Evolutionary conservation across 306 rosid species (phyloP).

Genomic region (Vigna hirtella): DNA sequence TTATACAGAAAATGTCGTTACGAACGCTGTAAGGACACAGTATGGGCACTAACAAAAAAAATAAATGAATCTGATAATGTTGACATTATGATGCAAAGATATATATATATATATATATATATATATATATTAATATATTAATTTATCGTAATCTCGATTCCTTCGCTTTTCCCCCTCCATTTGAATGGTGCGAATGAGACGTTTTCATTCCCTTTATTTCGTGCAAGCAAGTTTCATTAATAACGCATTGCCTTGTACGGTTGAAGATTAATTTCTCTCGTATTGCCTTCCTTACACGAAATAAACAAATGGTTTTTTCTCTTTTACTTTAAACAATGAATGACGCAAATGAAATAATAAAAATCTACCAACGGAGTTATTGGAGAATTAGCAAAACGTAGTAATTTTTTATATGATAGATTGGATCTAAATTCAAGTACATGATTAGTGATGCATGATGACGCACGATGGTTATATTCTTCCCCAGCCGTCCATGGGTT

Average conservation of each 20-base stretch:
- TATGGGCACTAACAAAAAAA: slow-evolving; percentile 35
- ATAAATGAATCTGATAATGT: slow-evolving; percentile 34
- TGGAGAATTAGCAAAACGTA: too few species aligned
- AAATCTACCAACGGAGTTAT: not conserved
- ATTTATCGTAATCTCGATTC: slow-evolving; percentile 46
- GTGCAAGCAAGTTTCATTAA: slow-evolving; percentile 41
- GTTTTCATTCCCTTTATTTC: slow-evolving; percentile 41
- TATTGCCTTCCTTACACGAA: slow-evolving; percentile 2
- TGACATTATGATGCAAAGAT: slow-evolving; percentile 38
- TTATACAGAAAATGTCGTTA: slow-evolving; percentile 42
- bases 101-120: not conserved
- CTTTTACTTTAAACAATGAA: not conserved
- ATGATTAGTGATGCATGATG: too few species aligned
- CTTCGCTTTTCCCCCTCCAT: slow-evolving; percentile 40
- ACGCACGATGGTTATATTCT: slow-evolving; percentile 13
- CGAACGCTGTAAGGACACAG: slow-evolving; percentile 29
- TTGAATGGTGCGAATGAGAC: slow-evolving; percentile 50
- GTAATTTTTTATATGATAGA: too few species aligned
- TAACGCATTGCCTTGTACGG: slow-evolving; percentile 40
- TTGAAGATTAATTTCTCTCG: slow-evolving; percentile 13
- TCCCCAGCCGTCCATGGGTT: not conserved
- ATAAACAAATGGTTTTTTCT: not conserved
- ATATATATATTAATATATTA: not conserved
- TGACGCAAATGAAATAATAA: not conserved
- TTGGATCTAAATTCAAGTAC: too few species aligned